Evolutionary conservation across 1,139 yeast genomes (phyloP).

Genomic region (Pichia sp.): DNA sequence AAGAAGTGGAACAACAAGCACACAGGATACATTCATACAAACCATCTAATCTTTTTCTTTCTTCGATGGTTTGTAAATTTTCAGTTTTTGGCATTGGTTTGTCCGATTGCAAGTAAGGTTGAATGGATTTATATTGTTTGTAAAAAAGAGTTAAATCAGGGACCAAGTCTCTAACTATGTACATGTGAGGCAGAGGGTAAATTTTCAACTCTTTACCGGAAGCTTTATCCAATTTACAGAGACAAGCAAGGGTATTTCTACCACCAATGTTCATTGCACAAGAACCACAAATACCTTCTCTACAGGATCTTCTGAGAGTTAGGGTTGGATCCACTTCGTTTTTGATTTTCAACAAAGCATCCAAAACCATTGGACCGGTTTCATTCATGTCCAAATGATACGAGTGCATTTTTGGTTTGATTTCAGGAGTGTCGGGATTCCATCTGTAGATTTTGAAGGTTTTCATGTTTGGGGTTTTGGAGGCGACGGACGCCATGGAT

Average conservation of each 20-base stretch:
- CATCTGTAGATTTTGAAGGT: constrained; percentile 92
- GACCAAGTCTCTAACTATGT: constrained; percentile 91
- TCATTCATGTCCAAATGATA: constrained; percentile 80
- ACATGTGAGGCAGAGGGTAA: constrained; percentile 98
- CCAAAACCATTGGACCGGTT: constrained; percentile 98
- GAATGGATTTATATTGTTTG: constrained; percentile 96
- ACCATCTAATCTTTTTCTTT: constrained; percentile 95
- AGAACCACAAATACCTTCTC: constrained; percentile 99
- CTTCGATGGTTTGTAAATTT: constrained; percentile 84
- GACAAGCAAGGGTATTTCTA: constrained; percentile 90
- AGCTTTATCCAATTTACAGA: constrained; percentile 87
- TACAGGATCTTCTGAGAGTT: constrained; percentile 96
- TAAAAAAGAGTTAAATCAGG: constrained; percentile 97
- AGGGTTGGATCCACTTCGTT: constrained; percentile 94
- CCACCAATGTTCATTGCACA: constrained; percentile 99
- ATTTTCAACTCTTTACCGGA: constrained; percentile 70
- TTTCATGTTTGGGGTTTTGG: constrained; percentile 53
- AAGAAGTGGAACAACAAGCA: constrained; percentile 98
- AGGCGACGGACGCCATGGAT: constrained; percentile 31
- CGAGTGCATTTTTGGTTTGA: constrained; percentile 79
- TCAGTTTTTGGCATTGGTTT: constrained; percentile 89
- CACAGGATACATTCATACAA: constrained; percentile 95
- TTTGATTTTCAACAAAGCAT: constrained; percentile 89
- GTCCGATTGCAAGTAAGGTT: constrained; percentile 91
- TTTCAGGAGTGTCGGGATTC: constrained; percentile 96